phyloP scores from a whole-genome alignment of 2,329 filamentous ascomycete species.

The Phialophora tarda region DNA sequence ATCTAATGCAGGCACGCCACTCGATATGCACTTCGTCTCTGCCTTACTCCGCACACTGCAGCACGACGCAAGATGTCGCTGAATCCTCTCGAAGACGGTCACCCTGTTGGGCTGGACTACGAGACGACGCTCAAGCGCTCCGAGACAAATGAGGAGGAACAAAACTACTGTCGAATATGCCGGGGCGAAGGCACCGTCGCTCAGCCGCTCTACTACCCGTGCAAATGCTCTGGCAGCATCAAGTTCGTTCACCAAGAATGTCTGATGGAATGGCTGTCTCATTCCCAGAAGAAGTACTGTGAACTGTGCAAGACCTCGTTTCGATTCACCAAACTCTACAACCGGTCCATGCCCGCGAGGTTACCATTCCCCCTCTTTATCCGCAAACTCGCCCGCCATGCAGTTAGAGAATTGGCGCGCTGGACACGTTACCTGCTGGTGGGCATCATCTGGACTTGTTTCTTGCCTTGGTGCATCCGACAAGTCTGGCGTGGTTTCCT shows the following conservation, averaged over 20 bases:
- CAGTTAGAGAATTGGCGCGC: constrained; percentile 71
- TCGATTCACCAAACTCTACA: constrained; percentile 96
- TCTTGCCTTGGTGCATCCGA: constrained; percentile 88
- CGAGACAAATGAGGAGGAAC: constrained; percentile 47
- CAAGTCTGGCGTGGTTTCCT: constrained; percentile 92
- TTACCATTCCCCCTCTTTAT: constrained; percentile 82
- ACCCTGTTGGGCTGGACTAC: constrained; percentile 9
- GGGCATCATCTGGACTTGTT: constrained; percentile 82
- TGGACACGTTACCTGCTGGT: constrained; percentile 83
- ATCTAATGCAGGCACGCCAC: background rate
- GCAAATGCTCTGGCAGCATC: constrained; percentile 98
- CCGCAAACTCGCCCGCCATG: constrained; percentile 75
- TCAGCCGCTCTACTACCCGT: constrained; percentile 94
- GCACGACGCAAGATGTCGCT: constrained; percentile 28
- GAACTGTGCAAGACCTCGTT: constrained; percentile 99
- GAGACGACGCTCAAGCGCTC: constrained; percentile 17
- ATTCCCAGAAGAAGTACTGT: constrained; percentile 99
- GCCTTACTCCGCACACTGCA: background rate
- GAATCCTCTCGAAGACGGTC: constrained; percentile 22
- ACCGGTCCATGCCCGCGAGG: constrained; percentile 85
- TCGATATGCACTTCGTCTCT: background rate
- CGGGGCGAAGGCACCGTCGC: constrained; percentile 80
- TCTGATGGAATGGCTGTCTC: constrained; percentile 97
- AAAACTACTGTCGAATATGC: constrained; percentile 96
- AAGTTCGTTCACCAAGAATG: constrained; percentile 98